Evolutionary conservation across 2,329 filamentous ascomycete species (phyloP).

Genomic region (Beauveria bassiana): DNA sequence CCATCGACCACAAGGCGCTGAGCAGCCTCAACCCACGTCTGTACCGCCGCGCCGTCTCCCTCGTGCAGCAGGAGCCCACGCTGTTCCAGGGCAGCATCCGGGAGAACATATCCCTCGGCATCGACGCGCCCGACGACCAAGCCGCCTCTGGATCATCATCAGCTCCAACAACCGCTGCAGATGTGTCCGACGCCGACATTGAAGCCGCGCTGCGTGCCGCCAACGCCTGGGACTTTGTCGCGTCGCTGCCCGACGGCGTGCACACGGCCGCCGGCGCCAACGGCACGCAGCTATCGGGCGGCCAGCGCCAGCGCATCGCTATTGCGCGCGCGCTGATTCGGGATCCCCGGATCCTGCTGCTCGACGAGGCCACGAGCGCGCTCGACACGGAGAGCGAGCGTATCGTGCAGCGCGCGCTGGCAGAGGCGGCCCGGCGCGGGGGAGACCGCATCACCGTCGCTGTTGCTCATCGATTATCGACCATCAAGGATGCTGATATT

Average conservation of each 20-base stretch:
- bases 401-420: constrained; percentile 78
- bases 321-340: constrained; percentile 86
- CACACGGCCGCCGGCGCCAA: constrained; percentile 80
- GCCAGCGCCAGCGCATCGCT: constrained; percentile 87
- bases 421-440: constrained; percentile 64
- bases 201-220: constrained; percentile 38
- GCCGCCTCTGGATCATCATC: too few species aligned
- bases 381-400: constrained; percentile 94
- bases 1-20: constrained; percentile 36
- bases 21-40: constrained; percentile 36
- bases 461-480: constrained; percentile 84
- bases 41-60: constrained; percentile 43
- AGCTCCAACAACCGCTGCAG: not conserved
- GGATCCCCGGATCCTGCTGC: constrained; percentile 83
- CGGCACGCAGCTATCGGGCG: constrained; percentile 79
- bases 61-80: constrained; percentile 52
- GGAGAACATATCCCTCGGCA: constrained; percentile 63
- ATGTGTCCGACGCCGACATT: constrained; percentile 28
- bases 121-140: constrained; percentile 16
- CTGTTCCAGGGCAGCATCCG: constrained; percentile 76
- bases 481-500: constrained; percentile 65
- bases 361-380: constrained; percentile 88
- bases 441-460: constrained; percentile 82
- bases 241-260: constrained; percentile 85
- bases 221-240: constrained; percentile 45